Conservation (phyloP, 2,329 filamentous ascomycete species). For the Graphium sp. region DNA sequence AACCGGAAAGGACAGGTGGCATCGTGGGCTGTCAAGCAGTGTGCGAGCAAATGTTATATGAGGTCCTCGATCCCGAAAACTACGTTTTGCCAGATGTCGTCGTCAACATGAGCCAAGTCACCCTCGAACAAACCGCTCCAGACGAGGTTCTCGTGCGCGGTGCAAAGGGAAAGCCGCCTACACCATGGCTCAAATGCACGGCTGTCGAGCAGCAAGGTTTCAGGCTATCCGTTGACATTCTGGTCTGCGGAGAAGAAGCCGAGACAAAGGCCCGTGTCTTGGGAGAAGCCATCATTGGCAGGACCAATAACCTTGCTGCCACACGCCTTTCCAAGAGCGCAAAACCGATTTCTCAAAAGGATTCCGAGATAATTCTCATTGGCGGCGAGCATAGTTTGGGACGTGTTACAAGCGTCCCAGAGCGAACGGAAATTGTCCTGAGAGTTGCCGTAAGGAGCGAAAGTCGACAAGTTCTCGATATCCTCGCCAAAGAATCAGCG, state of each 20-base stretch:
- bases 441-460: constrained; percentile 1
- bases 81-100: constrained; percentile 4
- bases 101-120: constrained; percentile 1
- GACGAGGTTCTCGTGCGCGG: constrained; percentile 2
- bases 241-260: constrained; percentile 1
- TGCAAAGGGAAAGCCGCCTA: constrained; percentile 2
- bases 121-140: constrained; percentile 1
- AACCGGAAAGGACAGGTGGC: constrained; percentile 1
- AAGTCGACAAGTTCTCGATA: background rate
- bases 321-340: background rate
- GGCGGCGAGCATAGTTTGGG: constrained; percentile 2
- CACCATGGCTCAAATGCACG: constrained; percentile 4
- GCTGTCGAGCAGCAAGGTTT: constrained; percentile 2
- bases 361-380: constrained; percentile 4
- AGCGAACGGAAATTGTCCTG: constrained; percentile 1
- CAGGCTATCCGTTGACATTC: background rate
- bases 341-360: background rate
- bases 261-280: constrained; percentile 1
- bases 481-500: constrained; percentile 1
- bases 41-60: constrained; percentile 3
- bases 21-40: constrained; percentile 2
- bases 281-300: constrained; percentile 1
- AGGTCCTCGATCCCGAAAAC: constrained; percentile 4
- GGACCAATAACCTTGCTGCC: background rate
- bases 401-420: background rate